A percentile compares a stretch with the other conserved stretches of the same genome.
Evolutionary conservation across 306 rosid genomes (phyloP).

Genomic region (Quercus wislizeni): DNA sequence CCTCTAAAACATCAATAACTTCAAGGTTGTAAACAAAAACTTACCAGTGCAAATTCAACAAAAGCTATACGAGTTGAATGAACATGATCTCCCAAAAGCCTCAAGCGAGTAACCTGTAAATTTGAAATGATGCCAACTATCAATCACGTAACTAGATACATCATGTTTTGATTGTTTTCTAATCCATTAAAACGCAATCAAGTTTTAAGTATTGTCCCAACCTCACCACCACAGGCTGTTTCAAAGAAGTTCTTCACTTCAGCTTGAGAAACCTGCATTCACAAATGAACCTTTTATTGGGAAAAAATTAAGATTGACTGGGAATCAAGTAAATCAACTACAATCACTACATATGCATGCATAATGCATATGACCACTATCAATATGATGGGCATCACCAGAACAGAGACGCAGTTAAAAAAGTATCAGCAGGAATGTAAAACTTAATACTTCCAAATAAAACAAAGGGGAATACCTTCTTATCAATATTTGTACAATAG

Average conservation of each 20-base stretch:
- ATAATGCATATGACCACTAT: neutral
- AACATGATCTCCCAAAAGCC: conserved; percentile 96
- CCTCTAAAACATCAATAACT: neutral
- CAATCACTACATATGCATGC: conserved; percentile 1
- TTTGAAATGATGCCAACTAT: conserved; percentile 9
- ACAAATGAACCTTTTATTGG: neutral
- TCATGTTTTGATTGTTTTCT: conserved; percentile 1
- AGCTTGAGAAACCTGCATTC: conserved; percentile 77
- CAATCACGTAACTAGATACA: conserved; percentile 6
- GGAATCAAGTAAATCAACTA: conserved; percentile 11
- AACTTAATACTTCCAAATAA: neutral
- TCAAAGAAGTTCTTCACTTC: conserved; percentile 95
- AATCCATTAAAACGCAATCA: conserved; percentile 12
- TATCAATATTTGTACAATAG: conserved; percentile 96
- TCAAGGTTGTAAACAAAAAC: neutral
- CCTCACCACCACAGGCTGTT: conserved; percentile 94
- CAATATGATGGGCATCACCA: neutral
- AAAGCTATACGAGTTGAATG: conserved; percentile 98
- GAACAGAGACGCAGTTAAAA: neutral
- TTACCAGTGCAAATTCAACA: conserved; percentile 82
- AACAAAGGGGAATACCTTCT: conserved; percentile 51
- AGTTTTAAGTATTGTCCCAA: conserved; percentile 29
- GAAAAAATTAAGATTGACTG: neutral
- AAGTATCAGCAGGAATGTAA: neutral
- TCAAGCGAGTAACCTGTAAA: conserved; percentile 82